phyloP scores from a whole-genome alignment of 306 rosid genomes.

The Macrotyloma uniflorum region DNA sequence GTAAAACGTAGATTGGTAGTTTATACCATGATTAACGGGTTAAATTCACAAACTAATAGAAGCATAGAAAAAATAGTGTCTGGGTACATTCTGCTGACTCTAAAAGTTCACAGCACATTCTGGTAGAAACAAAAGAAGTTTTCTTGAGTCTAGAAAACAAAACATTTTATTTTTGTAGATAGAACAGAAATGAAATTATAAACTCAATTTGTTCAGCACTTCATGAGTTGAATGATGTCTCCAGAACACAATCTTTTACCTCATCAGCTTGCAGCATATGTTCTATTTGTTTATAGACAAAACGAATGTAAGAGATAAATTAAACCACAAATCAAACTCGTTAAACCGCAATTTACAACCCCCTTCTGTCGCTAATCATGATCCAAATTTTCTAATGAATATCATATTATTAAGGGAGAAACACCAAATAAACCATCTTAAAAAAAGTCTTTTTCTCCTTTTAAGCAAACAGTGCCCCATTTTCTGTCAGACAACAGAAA shows the following conservation, averaged over 20 bases:
- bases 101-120: neutral
- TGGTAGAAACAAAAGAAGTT: neutral
- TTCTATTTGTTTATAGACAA: neutral
- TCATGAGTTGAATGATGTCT: neutral
- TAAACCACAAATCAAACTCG: neutral
- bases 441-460: neutral
- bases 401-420: neutral
- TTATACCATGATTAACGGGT: neutral
- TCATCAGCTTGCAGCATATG: neutral
- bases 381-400: conserved; percentile 14
- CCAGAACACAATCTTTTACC: neutral
- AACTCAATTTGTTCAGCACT: neutral
- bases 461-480: conserved; percentile 15
- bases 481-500: neutral
- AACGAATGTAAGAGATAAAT: conserved; percentile 8
- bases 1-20: neutral
- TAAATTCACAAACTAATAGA: neutral
- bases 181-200: neutral
- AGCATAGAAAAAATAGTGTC: neutral
- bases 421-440: conserved; percentile 6
- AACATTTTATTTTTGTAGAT: neutral
- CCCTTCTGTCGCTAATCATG: neutral
- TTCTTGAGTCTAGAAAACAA: neutral
- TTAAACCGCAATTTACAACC: neutral
- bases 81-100: conserved; percentile 1